phyloP scores from a whole-genome alignment of 345 rosid genomes.

The Pistacia integerrima region DNA sequence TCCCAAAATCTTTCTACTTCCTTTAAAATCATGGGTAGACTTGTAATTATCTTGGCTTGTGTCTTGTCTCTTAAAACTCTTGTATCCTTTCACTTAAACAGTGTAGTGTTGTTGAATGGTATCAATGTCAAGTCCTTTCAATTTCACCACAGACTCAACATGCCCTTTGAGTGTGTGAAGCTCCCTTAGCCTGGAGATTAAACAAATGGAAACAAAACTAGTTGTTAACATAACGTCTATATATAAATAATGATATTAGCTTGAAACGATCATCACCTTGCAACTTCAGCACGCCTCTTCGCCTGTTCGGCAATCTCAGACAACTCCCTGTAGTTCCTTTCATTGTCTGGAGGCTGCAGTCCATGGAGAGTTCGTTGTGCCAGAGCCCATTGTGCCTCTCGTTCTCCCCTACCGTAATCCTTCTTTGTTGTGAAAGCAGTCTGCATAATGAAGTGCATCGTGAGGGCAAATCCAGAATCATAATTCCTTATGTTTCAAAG shows the following conservation, averaged over 20 bases:
- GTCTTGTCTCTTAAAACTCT: background rate
- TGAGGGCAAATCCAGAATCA: background rate
- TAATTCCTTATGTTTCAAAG: background rate
- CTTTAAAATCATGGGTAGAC: constrained; percentile 2
- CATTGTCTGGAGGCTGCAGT: constrained; percentile 58
- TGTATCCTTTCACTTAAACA: constrained; percentile 43
- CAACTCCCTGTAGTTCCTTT: constrained; percentile 65
- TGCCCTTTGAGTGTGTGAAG: constrained; percentile 90
- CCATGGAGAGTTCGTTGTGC: constrained; percentile 90
- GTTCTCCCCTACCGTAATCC: constrained; percentile 78
- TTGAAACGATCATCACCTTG: constrained; percentile 45
- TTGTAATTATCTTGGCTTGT: background rate
- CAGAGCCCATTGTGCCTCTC: constrained; percentile 92
- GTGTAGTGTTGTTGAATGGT: constrained; percentile 92
- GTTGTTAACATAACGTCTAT: background rate
- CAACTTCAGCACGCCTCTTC: constrained; percentile 87
- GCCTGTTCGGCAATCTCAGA: constrained; percentile 94
- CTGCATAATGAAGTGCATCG: constrained; percentile 31
- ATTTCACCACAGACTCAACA: constrained; percentile 91
- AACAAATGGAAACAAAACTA: background rate
- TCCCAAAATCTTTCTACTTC: constrained; percentile 19
- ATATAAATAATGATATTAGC: background rate
- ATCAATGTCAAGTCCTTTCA: constrained; percentile 87
- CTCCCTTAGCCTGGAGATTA: constrained; percentile 68
- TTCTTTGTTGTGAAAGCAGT: constrained; percentile 92